phyloP scores from a whole-genome alignment of 257 asterid species.

The Haberlea rhodopensis region DNA sequence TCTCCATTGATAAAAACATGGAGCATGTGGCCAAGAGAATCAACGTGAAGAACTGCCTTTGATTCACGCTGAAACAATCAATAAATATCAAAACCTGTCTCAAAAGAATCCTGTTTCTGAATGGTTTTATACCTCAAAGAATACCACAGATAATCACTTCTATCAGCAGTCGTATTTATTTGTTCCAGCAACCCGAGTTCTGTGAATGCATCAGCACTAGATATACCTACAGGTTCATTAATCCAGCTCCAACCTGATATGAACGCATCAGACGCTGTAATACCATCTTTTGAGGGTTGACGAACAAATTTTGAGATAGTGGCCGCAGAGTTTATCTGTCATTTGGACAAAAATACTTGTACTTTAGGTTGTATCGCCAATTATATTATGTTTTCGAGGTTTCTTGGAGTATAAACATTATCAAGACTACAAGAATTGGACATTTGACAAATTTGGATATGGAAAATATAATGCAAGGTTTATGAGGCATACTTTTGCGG shows the following conservation, averaged over 20 bases:
- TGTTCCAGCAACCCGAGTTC: constrained; percentile 66
- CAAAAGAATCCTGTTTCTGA: background rate
- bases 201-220: constrained; percentile 53
- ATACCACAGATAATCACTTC: constrained; percentile 84
- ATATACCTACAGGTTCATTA: constrained; percentile 79
- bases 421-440: constrained; percentile 6
- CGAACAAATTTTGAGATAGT: constrained; percentile 46
- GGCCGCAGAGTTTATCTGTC: constrained; percentile 72
- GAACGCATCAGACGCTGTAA: constrained; percentile 37
- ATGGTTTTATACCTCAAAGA: constrained; percentile 53
- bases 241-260: constrained; percentile 73
- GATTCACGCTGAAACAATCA: constrained; percentile 59
- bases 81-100: constrained; percentile 6
- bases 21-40: constrained; percentile 74
- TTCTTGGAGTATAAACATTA: background rate
- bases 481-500: constrained; percentile 63
- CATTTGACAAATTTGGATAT: background rate
- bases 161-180: constrained; percentile 81
- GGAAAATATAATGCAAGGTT: constrained; percentile 8
- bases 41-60: constrained; percentile 57
- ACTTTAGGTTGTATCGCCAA: constrained; percentile 15
- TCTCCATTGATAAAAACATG: constrained; percentile 65
- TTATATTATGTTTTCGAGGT: constrained; percentile 1
- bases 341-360: constrained; percentile 11
- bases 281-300: constrained; percentile 43